phyloP scores from a whole-genome alignment of 768 basidiomycete species.

The Aureoboletus auriporus region DNA sequence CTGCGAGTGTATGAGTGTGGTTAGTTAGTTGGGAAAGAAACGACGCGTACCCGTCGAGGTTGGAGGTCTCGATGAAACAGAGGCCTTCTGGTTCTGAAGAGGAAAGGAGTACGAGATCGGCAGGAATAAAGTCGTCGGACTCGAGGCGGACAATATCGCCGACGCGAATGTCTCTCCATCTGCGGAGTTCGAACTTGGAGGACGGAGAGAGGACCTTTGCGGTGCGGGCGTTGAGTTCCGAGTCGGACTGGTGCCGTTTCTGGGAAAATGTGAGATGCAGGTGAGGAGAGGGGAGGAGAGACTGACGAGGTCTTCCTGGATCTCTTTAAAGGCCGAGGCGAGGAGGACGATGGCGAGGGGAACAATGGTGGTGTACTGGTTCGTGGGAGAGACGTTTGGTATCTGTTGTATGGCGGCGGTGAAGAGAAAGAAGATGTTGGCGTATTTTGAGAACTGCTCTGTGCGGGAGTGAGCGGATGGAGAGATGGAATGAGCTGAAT shows the following conservation, averaged over 20 bases:
- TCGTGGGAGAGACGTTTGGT: conserved; percentile 95
- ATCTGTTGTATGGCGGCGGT: conserved; percentile 97
- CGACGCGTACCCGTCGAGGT: conserved; percentile 81
- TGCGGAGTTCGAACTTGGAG: conserved; percentile 63
- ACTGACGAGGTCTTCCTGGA: conserved; percentile 80
- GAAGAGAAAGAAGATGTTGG: conserved; percentile 98
- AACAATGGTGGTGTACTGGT: conserved; percentile 89
- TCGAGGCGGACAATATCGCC: conserved; percentile 92
- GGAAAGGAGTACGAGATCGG: conserved; percentile 82
- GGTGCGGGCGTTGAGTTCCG: conserved; percentile 80
- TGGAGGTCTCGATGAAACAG: conserved; percentile 97
- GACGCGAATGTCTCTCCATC: conserved; percentile 87
- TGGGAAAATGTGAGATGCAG: conserved; percentile 27
- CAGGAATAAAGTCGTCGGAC: conserved; percentile 92
- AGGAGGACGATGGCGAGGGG: conserved; percentile 86
- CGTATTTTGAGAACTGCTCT: conserved; percentile 99
- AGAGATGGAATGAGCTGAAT: conserved; percentile 19
- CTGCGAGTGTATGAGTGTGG: conserved; percentile 34
- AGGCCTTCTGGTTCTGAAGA: conserved; percentile 96
- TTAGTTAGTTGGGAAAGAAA: not conserved
- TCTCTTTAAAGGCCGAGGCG: conserved; percentile 93
- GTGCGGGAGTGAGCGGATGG: conserved; percentile 11
- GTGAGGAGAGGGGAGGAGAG: not conserved
- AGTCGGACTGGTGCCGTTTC: conserved; percentile 97
- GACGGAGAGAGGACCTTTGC: conserved; percentile 70